phyloP scores from a whole-genome alignment of 257 asterid genomes.

The Solanum piurae region DNA sequence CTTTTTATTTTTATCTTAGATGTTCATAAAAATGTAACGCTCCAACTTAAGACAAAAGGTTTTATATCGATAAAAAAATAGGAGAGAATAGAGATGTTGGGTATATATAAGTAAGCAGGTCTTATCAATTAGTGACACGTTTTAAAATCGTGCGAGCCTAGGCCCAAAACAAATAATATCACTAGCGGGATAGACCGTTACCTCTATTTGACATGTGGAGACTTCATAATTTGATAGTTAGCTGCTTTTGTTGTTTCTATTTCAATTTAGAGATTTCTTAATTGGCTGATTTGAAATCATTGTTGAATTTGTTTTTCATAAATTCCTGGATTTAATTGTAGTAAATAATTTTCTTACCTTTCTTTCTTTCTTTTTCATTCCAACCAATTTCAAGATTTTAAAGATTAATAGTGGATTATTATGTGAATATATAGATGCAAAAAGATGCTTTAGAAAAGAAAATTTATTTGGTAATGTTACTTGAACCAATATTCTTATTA shows the following conservation, averaged over 20 bases:
- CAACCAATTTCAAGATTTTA: neutral
- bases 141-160: fast-evolving
- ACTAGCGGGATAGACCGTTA: fast-evolving
- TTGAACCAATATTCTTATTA: neutral
- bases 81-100: neutral
- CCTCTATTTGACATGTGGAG: neutral
- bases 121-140: neutral
- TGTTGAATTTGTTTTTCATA: too few relatives aligned
- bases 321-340: neutral
- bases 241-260: neutral
- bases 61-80: fast-evolving
- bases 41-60: too few relatives aligned
- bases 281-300: neutral
- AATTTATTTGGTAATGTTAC: too few relatives aligned
- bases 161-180: fast-evolving
- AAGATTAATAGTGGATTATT: neutral
- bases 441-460: neutral
- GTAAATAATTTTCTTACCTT: neutral
- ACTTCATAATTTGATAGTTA: neutral
- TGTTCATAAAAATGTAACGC: neutral
- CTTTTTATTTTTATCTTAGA: neutral
- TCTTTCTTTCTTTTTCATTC: neutral
- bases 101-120: neutral
- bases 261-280: neutral
- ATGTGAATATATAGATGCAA: neutral